Percentiles rank a stretch among this genome's conserved stretches.
Evolutionary conservation across 108 stramenopile genomes (phyloP).

Genomic region (Fragilariopsis cylindrus): DNA sequence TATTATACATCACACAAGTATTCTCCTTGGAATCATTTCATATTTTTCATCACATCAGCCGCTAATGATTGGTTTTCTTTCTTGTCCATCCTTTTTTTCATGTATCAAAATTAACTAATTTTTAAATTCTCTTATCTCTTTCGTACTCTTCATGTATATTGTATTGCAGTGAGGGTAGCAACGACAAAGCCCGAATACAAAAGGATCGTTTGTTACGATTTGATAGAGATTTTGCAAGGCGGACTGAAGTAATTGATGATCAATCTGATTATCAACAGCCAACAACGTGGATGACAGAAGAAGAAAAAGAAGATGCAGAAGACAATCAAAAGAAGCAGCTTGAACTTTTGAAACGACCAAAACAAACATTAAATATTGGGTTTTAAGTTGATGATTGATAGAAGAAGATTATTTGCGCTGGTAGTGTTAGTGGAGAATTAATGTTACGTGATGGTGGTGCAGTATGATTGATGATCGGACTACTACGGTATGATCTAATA

Average conservation of each 20-base stretch:
- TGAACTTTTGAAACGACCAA: slow-evolving; percentile 27
- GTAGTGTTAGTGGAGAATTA: no score
- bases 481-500: no score
- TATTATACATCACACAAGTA: no score
- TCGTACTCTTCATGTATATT: neutral
- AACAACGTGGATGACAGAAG: slow-evolving; percentile 47
- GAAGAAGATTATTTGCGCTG: no score
- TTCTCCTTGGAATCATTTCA: no score
- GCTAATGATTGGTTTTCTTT: no score
- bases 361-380: slow-evolving; percentile 36
- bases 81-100: no score
- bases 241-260: slow-evolving; percentile 59
- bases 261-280: slow-evolving; percentile 55
- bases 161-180: neutral
- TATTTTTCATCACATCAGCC: no score
- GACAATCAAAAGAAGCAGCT: slow-evolving; percentile 29
- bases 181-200: slow-evolving; percentile 28
- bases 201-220: slow-evolving; percentile 56
- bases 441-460: no score
- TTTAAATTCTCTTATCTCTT: neutral
- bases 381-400: slow-evolving; percentile 12
- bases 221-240: slow-evolving; percentile 46
- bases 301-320: slow-evolving; percentile 39
- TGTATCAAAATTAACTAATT: neutral
- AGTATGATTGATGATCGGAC: no score